Base-by-base conservation (phyloP, 805 yeast genomes). In the Candida taoyuanica region DNA sequence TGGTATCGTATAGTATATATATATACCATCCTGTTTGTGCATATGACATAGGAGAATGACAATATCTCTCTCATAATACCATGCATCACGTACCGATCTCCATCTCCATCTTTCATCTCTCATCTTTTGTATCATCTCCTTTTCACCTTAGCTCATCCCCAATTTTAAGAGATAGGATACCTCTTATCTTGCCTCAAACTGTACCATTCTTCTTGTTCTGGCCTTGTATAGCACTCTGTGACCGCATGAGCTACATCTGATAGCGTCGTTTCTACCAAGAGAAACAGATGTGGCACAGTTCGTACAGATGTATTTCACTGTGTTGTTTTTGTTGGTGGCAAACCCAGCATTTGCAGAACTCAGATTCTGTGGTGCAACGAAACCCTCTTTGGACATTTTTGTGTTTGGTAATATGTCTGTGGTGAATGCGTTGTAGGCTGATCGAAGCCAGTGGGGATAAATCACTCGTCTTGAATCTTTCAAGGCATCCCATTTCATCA, bases 161-260 rank as follows among this genome's bases (percentile, higher is more conserved):
- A 21, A 21, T 21, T 7, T 12, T 21, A 21, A 21, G 7, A 21
- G 12, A n/a, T 13, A 6, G 14, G 13, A 16, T 3, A 15, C 17
- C 21, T 9, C 17, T 38, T 17, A 82, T 60, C 89, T 76, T 21
- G 91, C 89, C 63, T 82, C 89, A 58, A 82, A 83, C 64, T 83
- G 89, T 37, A 83, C 94, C 95, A 91, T 86, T 71, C 98, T 79
- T 73, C 89, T 85, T 34, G 98, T 91, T 71, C 98, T 83, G 46
- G 96, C 95, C 71, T 93, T 93, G 71, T 91, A 86, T 47, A 93
- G 71, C 44, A 93, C 97, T 68, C 98, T 83, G 69, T 93, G 98
- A 47, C 98, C 98, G 67, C 98, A 93, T 53, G 89, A 95, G 67
- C 88, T 89, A 69, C 98, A 93, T 70, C 98, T 85, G 48, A 93